Evolutionary conservation across 345 rosid species (phyloP).

Genomic region (Populus alba): DNA sequence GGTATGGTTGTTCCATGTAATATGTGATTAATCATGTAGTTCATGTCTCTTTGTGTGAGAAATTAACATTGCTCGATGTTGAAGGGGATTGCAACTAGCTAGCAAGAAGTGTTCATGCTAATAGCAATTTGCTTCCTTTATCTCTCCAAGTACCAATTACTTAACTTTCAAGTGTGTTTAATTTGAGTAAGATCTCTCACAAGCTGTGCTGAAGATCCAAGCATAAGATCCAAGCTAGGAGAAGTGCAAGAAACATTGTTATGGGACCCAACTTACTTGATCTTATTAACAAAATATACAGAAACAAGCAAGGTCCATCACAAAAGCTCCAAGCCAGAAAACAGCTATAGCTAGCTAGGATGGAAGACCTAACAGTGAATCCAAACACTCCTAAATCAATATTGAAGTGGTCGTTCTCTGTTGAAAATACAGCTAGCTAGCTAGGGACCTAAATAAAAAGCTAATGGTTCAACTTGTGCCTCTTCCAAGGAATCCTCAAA

Average conservation of each 20-base stretch:
- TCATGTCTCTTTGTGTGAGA: background rate
- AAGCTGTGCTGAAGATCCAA: background rate
- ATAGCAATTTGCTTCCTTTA: background rate
- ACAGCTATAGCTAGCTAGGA: background rate
- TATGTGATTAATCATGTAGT: background rate
- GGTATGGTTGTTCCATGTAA: background rate
- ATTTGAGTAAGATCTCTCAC: background rate
- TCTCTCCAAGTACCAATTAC: background rate
- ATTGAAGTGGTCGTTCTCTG: background rate
- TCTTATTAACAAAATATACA: background rate
- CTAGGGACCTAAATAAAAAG: background rate
- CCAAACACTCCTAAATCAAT: background rate
- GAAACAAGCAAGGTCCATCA: background rate
- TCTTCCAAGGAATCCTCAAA: background rate
- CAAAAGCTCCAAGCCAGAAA: background rate
- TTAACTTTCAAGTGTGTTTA: background rate
- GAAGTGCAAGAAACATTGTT: background rate
- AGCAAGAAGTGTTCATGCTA: background rate
- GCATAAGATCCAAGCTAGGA: background rate
- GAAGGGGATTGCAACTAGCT: background rate
- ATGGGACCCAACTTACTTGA: background rate
- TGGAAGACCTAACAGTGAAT: background rate
- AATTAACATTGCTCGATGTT: background rate
- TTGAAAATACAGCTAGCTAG: background rate
- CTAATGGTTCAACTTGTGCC: background rate